Percentiles rank a stretch among this genome's conserved stretches.
Conservation (phyloP, 1,284 basidiomycete genomes). For the Cutaneotrichosporon dermatis region DNA sequence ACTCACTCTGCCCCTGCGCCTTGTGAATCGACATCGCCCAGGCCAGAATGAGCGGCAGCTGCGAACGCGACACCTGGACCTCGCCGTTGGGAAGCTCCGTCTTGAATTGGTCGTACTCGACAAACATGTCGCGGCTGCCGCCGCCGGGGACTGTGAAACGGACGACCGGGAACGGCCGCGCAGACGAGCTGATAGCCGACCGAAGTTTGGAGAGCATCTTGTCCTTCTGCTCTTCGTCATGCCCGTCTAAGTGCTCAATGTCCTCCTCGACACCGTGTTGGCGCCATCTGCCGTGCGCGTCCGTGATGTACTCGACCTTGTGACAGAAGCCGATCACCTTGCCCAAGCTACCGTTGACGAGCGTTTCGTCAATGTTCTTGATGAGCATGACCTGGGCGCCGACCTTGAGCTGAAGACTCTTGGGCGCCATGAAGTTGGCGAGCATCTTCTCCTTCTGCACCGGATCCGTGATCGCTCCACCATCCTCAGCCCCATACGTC, state of each 20-base stretch:
- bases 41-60: conserved; percentile 78
- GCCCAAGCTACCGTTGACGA: conserved; percentile 82
- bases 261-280: conserved; percentile 18
- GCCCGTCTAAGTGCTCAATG: conserved; percentile 24
- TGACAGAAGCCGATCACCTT: conserved; percentile 62
- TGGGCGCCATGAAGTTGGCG: conserved; percentile 67
- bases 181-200: conserved; percentile 27
- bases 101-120: conserved; percentile 75
- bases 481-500: conserved; percentile 56
- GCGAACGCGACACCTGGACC: conserved; percentile 65
- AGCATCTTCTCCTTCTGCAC: conserved; percentile 62
- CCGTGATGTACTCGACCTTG: conserved; percentile 28
- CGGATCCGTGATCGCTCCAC: conserved; percentile 55
- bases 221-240: conserved; percentile 45
- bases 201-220: conserved; percentile 41
- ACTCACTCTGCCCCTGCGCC: conserved; percentile 72
- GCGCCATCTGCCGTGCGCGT: conserved; percentile 30
- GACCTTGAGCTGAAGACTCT: conserved; percentile 59
- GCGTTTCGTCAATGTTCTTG: conserved; percentile 68
- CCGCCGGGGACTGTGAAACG: conserved; percentile 64
- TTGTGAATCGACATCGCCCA: conserved; percentile 97
- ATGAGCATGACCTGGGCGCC: conserved; percentile 65
- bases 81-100: conserved; percentile 77
- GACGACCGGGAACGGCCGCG: conserved; percentile 63
- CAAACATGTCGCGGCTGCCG: conserved; percentile 56